Base-by-base conservation (phyloP, 768 basidiomycete species). In the Sutorius australiensis region DNA sequence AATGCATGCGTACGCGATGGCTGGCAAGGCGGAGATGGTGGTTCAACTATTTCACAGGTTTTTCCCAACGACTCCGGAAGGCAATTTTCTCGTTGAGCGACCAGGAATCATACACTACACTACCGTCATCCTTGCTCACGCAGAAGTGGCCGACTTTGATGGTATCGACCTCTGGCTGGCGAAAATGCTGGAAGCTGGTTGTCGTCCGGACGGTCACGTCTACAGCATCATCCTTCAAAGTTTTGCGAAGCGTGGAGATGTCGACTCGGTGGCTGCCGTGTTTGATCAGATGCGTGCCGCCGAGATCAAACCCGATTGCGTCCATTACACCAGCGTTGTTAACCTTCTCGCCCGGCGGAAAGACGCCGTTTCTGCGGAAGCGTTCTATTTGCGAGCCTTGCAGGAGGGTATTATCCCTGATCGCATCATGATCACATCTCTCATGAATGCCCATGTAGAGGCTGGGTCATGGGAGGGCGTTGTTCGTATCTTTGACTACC, bases 361-460 rank as follows among this genome's bases (percentile, higher is more conserved):
- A 51, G 88, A 93, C 62, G 73, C 80, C 0, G 68, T 78, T 12
- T 80, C 80, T 24, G 89, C 89, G 1, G 84, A 89, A 62, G 74
- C 75, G 11, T 67, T 89, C 45, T 91, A 83, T 71, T 73, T 79
- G 67, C 79, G 77, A 39, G 88, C 88, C 0, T 44, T 90, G 41
- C 62, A 68, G 14, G 82, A 86, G 36, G 84, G 83, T 14, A 62
- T 92, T 50, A 66, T 70, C 14, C 87, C 87, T 3, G 84, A 89
- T 65, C 73, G 75, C 33, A 71, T 66, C 36, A 85, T 92, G 84
- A 73, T 85, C 57, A 78, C 81, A 13, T 72, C 86, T 6, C 67
- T 95, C 45, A 84, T 98, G 83, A 82, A 89, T 60, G 92, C 87
- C 0, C 82, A 94, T 62, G 86, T 91, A 45, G 83, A 89, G 62